Evolutionary conservation across 345 rosid genomes (phyloP).

Genomic region (Ceriops decandra): DNA sequence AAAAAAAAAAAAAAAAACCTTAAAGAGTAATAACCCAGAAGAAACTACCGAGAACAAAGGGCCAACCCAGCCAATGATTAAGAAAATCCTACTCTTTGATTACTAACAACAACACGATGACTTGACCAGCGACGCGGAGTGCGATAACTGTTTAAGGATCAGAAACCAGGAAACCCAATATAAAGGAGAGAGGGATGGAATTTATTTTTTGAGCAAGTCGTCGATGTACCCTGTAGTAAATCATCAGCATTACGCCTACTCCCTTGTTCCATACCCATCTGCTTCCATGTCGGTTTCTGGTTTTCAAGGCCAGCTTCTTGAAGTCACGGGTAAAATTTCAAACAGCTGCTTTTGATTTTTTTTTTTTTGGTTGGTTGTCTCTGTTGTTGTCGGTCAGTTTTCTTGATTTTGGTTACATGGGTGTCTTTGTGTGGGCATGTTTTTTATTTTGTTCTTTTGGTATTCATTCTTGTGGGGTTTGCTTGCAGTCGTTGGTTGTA

Average conservation of each 20-base stretch:
- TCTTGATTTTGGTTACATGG: no score
- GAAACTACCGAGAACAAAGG: neutral
- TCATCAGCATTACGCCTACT: neutral
- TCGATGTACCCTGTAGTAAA: neutral
- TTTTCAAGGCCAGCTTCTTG: conserved; percentile 74
- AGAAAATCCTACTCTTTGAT: no score
- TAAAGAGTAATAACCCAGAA: neutral
- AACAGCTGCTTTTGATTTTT: neutral
- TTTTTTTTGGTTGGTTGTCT: neutral
- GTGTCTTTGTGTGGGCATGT: neutral
- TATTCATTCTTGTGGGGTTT: neutral
- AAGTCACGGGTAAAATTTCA: conserved; percentile 56
- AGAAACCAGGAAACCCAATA: no score
- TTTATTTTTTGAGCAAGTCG: neutral
- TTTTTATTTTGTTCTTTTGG: neutral
- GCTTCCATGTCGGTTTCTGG: conserved; percentile 38
- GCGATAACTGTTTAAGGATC: no score
- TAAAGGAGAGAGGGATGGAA: no score
- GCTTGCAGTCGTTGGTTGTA: conserved; percentile 26
- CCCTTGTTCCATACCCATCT: neutral
- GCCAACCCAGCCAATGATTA: no score
- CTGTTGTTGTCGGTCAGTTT: neutral
- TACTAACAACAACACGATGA: no score
- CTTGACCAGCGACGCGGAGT: no score
- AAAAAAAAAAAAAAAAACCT: neutral